phyloP scores from a whole-genome alignment of 164 flowering plant species.

The Macadamia tetraphylla region DNA sequence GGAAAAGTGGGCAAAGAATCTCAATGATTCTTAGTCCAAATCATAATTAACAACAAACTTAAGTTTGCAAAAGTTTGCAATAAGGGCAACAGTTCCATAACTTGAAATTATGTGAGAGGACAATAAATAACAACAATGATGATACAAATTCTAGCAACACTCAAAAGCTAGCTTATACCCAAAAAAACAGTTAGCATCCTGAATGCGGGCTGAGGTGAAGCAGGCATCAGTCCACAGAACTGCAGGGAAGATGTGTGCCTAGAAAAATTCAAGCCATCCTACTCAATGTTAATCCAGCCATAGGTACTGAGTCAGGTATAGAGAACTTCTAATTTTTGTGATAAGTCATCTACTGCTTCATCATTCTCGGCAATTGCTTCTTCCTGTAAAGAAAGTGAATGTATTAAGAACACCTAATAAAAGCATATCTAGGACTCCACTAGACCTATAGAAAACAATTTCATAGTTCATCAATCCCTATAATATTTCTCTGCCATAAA shows the following conservation, averaged over 20 bases:
- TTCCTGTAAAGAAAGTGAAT: conserved; percentile 17
- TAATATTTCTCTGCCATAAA: too few species aligned
- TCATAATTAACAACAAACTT: too few species aligned
- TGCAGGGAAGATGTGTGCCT: neutral
- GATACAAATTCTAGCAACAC: neutral
- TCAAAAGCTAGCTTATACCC: neutral
- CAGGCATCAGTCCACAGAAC: neutral
- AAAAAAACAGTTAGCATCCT: neutral
- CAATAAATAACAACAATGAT: neutral
- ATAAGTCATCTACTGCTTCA: conserved; percentile 35
- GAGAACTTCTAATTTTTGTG: conserved; percentile 36
- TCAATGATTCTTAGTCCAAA: too few species aligned
- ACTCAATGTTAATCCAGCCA: neutral
- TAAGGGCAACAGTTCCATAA: neutral
- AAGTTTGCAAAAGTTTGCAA: too few species aligned
- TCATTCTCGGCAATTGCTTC: conserved; percentile 39
- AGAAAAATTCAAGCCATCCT: neutral
- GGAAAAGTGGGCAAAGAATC: too few species aligned
- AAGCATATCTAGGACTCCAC: neutral
- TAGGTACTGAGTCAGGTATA: neutral
- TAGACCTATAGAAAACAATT: too few species aligned
- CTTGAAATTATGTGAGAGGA: neutral
- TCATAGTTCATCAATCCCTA: too few species aligned
- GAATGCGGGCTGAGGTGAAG: neutral
- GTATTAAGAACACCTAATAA: neutral